Evolutionary conservation across 2,329 filamentous ascomycete species (phyloP), one percentile per base, ranked within the genome.

Genomic region (Arthrobotrys megalospora): DNA sequence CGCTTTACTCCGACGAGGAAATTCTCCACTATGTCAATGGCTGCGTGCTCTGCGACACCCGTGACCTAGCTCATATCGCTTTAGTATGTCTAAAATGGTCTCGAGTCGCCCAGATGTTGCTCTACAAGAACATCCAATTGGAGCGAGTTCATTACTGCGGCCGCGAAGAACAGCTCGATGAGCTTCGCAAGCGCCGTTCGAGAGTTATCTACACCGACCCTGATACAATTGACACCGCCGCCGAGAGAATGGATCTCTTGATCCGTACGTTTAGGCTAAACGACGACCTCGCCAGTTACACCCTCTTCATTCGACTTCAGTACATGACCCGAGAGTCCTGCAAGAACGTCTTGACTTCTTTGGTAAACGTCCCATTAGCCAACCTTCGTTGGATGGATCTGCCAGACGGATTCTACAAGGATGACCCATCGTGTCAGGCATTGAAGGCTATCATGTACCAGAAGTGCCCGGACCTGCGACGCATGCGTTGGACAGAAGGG

Each of bases 81-180:
- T 87, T 89, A 83, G 92, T 93, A 63, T 93, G 90, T 84, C 90
- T 89, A 82, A 87, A 87, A 82, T 98, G 94, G 94, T 87, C 87
- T 80, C 82, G 84, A 28, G 85, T 87, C n/a, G 89, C 88, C 41
- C 87, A 88, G 80, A 84, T 85, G 34, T 81, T 90, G 66, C 85
- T 91, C 81, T 97, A 96, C 84, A 91, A 91, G 82, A 94, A 93
- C 86, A 91, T 98, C 80, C 92, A 94, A 76, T 96, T 98, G 83
- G 95, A 98, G 83, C 89, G 92, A 16, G 94, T 97, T 36, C 95
- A 98, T 85, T 97, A 97, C 85, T 98, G 95, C 86, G 90, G 92
- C 80, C 91, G 92, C 82, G 95, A 98, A 85, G 91, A 92, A 76
- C 87, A 92, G 81, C 89, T 97, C 41, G 89, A 92, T 66, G 93